Conservation (phyloP, 2,329 filamentous ascomycete species). For the Sporothrix protearum region DNA sequence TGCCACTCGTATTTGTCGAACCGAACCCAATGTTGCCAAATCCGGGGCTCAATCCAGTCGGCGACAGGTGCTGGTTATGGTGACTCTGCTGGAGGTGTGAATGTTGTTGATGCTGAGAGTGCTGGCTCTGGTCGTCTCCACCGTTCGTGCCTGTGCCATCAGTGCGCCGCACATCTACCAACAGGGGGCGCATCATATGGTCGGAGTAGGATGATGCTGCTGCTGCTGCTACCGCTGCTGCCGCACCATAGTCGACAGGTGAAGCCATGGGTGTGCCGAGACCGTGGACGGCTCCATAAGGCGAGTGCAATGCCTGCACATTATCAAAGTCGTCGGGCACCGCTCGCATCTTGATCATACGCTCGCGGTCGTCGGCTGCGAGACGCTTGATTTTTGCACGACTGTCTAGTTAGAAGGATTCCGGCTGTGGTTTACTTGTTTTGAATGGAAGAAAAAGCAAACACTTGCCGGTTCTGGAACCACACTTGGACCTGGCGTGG, state of each 20-base stretch:
- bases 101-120: constrained; percentile 2
- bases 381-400: constrained; percentile 69
- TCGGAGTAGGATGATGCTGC: constrained; percentile 48
- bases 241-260: constrained; percentile 45
- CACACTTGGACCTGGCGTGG: constrained; percentile 94
- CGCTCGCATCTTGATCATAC: constrained; percentile 69
- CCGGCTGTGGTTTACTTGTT: neutral
- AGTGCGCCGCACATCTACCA: constrained; percentile 63
- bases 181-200: constrained; percentile 63
- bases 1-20: constrained; percentile 42
- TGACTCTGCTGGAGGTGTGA: constrained; percentile 12
- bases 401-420: constrained; percentile 38
- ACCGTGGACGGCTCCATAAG: constrained; percentile 59
- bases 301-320: constrained; percentile 64
- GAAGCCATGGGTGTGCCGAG: constrained; percentile 48
- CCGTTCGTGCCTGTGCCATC: constrained; percentile 40
- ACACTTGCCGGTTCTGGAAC: constrained; percentile 87
- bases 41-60: constrained; percentile 62
- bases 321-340: constrained; percentile 70
- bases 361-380: constrained; percentile 65
- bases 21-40: constrained; percentile 66
- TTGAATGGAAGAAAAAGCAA: neutral
- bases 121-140: constrained; percentile 49
- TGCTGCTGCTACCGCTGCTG: constrained; percentile 13
- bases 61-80: constrained; percentile 46